A percentile compares a stretch with the other conserved stretches of the same genome.
Conservation (phyloP, 768 basidiomycete genomes). For the Rhodotorula toruloides region DNA sequence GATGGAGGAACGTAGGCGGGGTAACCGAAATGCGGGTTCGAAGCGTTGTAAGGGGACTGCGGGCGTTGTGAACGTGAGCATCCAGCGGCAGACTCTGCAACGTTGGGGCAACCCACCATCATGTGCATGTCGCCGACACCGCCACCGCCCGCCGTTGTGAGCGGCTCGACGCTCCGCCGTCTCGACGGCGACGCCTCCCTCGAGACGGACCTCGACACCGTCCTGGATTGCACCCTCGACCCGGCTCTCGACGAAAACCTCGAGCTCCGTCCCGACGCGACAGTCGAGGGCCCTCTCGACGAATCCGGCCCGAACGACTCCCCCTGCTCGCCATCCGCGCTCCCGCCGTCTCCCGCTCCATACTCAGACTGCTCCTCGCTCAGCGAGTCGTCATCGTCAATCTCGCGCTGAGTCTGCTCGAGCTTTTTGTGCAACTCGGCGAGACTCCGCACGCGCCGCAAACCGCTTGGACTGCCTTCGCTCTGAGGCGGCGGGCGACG, state of each 20-base stretch:
- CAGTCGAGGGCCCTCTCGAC: neutral
- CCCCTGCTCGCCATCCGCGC: neutral
- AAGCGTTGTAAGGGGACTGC: constrained; percentile 39
- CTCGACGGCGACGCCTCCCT: constrained; percentile 19
- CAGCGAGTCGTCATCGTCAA: constrained; percentile 30
- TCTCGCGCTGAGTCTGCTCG: constrained; percentile 32
- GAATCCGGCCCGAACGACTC: neutral
- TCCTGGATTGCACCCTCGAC: constrained; percentile 5
- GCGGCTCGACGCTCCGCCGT: constrained; percentile 14
- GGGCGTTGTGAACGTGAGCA: too few species aligned
- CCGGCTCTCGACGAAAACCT: constrained; percentile 20
- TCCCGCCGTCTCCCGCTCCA: neutral
- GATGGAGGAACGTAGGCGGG: constrained; percentile 28
- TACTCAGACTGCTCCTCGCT: neutral
- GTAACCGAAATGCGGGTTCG: constrained; percentile 42
- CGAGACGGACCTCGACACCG: neutral
- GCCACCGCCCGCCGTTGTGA: neutral
- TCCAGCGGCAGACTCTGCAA: too few species aligned
- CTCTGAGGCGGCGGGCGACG: neutral
- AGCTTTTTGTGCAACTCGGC: constrained; percentile 33
- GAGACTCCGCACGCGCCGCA: constrained; percentile 31
- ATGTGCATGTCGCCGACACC: neutral
- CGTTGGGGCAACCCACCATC: too few species aligned
- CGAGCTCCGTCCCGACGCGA: constrained; percentile 22
- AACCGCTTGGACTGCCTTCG: neutral